Evolutionary conservation across 768 basidiomycete species (phyloP).

Genomic region (Lactarius vividus): DNA sequence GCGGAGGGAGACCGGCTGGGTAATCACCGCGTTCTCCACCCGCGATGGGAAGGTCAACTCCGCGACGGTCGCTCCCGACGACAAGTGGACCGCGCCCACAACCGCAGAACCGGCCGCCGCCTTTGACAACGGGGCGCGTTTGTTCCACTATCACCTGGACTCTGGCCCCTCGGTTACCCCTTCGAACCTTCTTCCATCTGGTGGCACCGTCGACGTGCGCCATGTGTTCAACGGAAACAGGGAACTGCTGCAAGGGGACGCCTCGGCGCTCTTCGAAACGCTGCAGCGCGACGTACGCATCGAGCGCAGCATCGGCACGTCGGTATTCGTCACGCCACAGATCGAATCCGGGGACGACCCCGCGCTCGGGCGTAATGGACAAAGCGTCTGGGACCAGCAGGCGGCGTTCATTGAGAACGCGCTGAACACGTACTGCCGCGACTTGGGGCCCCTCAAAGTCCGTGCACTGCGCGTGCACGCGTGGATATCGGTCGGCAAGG

Average conservation of each 20-base stretch:
- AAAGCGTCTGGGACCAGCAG: conserved; percentile 9
- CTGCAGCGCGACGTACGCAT: conserved; percentile 25
- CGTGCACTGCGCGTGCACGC: conserved; percentile 15
- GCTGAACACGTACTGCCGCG: conserved; percentile 6
- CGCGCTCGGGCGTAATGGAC: conserved; percentile 8
- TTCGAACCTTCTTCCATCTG: not conserved
- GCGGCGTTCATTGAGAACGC: conserved; percentile 10
- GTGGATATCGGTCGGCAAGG: conserved; percentile 26
- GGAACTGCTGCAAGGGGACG: conserved; percentile 8
- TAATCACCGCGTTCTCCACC: conserved; percentile 11
- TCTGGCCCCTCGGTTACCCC: not conserved
- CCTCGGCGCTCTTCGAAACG: conserved; percentile 20
- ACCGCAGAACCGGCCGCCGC: conserved; percentile 1
- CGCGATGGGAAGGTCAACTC: conserved; percentile 18
- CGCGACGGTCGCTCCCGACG: conserved; percentile 20
- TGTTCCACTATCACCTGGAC: conserved; percentile 15
- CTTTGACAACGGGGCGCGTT: conserved; percentile 17
- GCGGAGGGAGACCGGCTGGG: conserved; percentile 18
- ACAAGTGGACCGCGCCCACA: conserved; percentile 13
- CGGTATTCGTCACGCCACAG: conserved; percentile 2
- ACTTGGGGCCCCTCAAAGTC: conserved; percentile 12
- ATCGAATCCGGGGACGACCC: conserved; percentile 6
- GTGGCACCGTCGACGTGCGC: conserved; percentile 1
- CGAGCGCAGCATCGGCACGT: conserved; percentile 16
- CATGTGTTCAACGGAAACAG: conserved; percentile 27